Conservation (phyloP, 768 basidiomycete genomes). For the Psilocybe cubensis region DNA sequence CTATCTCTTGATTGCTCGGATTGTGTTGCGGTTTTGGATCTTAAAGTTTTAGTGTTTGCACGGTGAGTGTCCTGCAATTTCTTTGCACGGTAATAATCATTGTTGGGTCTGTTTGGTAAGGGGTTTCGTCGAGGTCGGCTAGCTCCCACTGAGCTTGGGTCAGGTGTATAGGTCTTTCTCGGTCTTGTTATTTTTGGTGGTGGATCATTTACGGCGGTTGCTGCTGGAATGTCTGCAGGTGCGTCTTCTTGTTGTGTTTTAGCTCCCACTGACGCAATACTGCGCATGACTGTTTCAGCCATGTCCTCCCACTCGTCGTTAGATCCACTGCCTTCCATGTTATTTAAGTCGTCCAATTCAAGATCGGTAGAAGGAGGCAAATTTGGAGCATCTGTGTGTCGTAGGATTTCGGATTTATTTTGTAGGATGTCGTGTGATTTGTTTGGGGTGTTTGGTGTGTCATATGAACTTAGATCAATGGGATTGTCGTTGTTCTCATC, state of each 20-base stretch:
- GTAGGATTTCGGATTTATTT: neutral
- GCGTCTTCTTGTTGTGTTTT: neutral
- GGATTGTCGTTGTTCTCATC: conserved; percentile 8
- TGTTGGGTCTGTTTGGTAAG: conserved; percentile 1
- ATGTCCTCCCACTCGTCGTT: too few relatives aligned
- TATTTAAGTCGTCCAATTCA: too few relatives aligned
- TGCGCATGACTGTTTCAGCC: too few relatives aligned
- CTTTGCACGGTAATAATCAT: neutral
- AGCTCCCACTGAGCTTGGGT: conserved; percentile 4
- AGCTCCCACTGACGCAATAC: conserved; percentile 5
- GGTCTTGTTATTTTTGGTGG: neutral
- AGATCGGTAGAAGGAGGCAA: neutral
- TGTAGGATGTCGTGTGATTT: conserved; percentile 1
- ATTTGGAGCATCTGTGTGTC: neutral
- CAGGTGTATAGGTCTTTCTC: neutral
- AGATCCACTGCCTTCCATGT: too few relatives aligned
- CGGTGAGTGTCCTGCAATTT: neutral
- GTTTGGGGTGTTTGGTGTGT: neutral
- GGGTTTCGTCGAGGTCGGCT: conserved; percentile 3
- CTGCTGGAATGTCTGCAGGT: neutral
- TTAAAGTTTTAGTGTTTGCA: too few relatives aligned
- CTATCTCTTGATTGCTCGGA: too few relatives aligned
- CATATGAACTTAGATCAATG: neutral
- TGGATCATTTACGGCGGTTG: neutral
- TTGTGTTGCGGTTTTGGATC: too few relatives aligned